Base-by-base conservation (phyloP, 2,329 filamentous ascomycete species). In the Neonectria magnoliae region DNA sequence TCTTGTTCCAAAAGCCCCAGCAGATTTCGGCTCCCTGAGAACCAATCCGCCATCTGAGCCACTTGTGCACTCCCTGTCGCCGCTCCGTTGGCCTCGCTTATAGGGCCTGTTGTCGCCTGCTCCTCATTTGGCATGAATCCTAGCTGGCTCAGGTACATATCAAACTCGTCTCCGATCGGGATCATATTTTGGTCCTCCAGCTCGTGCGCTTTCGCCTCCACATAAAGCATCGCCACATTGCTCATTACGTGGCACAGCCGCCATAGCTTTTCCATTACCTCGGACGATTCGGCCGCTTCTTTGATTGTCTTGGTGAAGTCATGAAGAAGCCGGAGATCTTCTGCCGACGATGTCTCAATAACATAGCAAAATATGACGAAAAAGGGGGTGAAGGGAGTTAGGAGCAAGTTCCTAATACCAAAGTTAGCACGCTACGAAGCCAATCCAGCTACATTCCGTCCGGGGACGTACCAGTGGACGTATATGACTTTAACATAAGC, bases 1-100 rank as follows among this genome's bases (percentile, higher is more conserved):
- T 91, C 88, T 62, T 90, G 87, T 72, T 91, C 89, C 73, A 91
- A 75, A 61, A 91, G 72, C 0, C 87, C 87, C 80, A 91, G 84
- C 80, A 91, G 86, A 70, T 90, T 88, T 59, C 85, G 83, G 64
- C 87, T 91, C 1, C 88, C 87, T 4, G 86, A 88, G 69, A 90
- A 91, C 89, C 89, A 91, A 66, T 90, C 88, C 2, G 86, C 86
- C 64, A 91, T 76, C 50, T 88, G 84, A 33, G 83, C 71, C n/a
- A 75, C 72, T 62, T 78, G 78, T 8, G 74, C 69, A 59, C 60
- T 76, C n/a, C 76, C 74, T 4, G 65, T 58, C 5, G 67, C 64
- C 7, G 69, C 61, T 16, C 62, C 69, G 36, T 65, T 71, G 14
- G 71, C 65, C 29, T 75, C 62, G 13, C 50, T 52, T 4, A 56